Conservation (phyloP, 108 stramenopile genomes). For the Stephanodiscus triporus region DNA sequence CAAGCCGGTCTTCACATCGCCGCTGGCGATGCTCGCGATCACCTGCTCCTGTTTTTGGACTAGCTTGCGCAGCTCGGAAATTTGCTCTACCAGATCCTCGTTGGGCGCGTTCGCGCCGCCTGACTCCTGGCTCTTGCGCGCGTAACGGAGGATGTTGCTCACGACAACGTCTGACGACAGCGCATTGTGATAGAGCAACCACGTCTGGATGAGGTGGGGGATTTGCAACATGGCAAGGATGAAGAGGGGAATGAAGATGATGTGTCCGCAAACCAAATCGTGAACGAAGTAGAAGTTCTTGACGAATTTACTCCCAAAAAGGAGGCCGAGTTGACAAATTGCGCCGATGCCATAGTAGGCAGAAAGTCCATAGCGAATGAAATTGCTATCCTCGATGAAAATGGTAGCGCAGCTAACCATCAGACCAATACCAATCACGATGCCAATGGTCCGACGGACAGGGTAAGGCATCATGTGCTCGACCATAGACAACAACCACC, state of each 20-base stretch:
- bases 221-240: constrained; percentile 85
- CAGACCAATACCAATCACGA: constrained; percentile 73
- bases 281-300: constrained; percentile 90
- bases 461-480: constrained; percentile 78
- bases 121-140: constrained; percentile 89
- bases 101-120: constrained; percentile 65
- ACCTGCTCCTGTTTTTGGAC: constrained; percentile 87
- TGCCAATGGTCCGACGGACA: constrained; percentile 78
- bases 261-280: constrained; percentile 92
- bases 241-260: constrained; percentile 93
- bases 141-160: constrained; percentile 94
- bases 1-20: constrained; percentile 5
- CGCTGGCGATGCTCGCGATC: constrained; percentile 59
- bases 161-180: constrained; percentile 94
- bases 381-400: constrained; percentile 85
- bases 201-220: constrained; percentile 90
- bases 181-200: constrained; percentile 98
- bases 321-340: constrained; percentile 75
- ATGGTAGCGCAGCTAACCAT: constrained; percentile 65
- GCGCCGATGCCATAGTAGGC: constrained; percentile 92
- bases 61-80: constrained; percentile 82
- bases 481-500: constrained; percentile 61
- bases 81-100: constrained; percentile 87
- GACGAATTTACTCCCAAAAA: constrained; percentile 81
- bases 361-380: constrained; percentile 85